Percentiles rank a stretch among this genome's conserved stretches.
Evolutionary conservation across 345 rosid genomes (phyloP).

Genomic region (Eucalyptus pauciflora): DNA sequence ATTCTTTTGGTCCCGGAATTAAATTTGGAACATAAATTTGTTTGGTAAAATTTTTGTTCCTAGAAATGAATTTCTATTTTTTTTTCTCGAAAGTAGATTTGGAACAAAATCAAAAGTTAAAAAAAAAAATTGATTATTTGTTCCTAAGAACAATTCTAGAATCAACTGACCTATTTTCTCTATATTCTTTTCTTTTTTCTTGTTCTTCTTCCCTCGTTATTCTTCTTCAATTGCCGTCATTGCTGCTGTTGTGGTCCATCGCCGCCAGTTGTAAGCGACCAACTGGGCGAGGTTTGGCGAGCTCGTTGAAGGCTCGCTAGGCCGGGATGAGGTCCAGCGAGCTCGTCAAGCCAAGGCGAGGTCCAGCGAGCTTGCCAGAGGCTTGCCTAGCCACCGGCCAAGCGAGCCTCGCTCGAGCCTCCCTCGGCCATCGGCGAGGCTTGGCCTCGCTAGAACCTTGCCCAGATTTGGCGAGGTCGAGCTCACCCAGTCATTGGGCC

Average conservation of each 20-base stretch:
- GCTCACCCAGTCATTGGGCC: too few relatives aligned
- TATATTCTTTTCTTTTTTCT: rapidly evolving
- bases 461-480: rapidly evolving
- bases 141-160: too few relatives aligned
- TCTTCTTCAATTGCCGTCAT: rapidly evolving
- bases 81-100: too few relatives aligned
- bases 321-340: rapidly evolving
- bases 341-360: rapidly evolving
- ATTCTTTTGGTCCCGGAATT: rapidly evolving
- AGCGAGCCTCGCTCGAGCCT: rapidly evolving
- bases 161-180: too few relatives aligned
- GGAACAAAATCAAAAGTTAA: too few relatives aligned
- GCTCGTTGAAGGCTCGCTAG: too few relatives aligned
- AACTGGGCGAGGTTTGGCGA: rapidly evolving
- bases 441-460: rapidly evolving
- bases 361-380: rapidly evolving
- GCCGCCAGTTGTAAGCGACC: rapidly evolving
- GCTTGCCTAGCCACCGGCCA: too few relatives aligned
- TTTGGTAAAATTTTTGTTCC: too few relatives aligned
- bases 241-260: rapidly evolving
- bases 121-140: rapidly evolving
- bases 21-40: rapidly evolving
- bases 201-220: too few relatives aligned
- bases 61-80: rapidly evolving
- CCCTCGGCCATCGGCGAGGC: too few relatives aligned